phyloP scores from a whole-genome alignment of 176 grass and related monocot genomes.

The Zea mays region Zm-B73-REFERENCE-NAM-5.0 NC_050100.1:15202501-15203000 shows the following conservation, averaged over 20 bases:
- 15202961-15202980: not conserved
- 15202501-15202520: no score
- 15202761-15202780: not conserved
- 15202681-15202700: not conserved
- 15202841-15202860: not conserved
- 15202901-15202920: not conserved
- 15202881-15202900: not conserved
- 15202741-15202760: not conserved
- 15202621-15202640: no score
- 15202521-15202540: constrained; percentile 9
- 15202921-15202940: not conserved
- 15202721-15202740: not conserved
- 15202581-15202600: no score
- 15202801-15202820: no score
- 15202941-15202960: not conserved
- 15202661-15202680: no score
- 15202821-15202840: not conserved
- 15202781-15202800: not conserved
- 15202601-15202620: no score
- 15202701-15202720: not conserved
- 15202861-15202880: not conserved
- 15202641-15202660: no score
- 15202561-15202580: no score
- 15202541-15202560: not conserved
- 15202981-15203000: not conserved